phyloP scores from a whole-genome alignment of 148 eudicot species.

The Nyssa sinensis region DNA sequence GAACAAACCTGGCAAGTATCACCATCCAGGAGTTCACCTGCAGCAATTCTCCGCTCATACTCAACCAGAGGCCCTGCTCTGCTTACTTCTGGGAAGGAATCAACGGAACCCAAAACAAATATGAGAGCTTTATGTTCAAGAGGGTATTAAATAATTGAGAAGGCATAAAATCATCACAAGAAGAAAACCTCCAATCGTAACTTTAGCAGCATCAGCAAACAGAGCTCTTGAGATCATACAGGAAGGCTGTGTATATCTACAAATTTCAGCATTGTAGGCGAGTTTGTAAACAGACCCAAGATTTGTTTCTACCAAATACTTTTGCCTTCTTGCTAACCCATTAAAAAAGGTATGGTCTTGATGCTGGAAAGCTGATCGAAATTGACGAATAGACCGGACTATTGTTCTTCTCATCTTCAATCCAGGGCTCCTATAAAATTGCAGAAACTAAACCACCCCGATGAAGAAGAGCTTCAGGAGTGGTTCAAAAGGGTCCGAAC shows the following conservation, averaged over 20 bases:
- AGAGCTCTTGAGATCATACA: constrained; percentile 41
- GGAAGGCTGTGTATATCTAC: constrained; percentile 30
- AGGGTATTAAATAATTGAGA: background rate
- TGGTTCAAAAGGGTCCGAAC: constrained; percentile 19
- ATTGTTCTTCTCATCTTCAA: constrained; percentile 57
- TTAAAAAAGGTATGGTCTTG: constrained; percentile 19
- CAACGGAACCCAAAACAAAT: constrained; percentile 19
- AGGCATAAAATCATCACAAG: constrained; percentile 1
- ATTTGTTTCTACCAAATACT: constrained; percentile 23
- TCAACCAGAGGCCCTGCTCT: constrained; percentile 81
- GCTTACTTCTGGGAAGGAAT: constrained; percentile 29
- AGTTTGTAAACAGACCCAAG: constrained; percentile 24
- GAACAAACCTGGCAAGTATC: constrained; percentile 70
- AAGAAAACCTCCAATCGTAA: constrained; percentile 47
- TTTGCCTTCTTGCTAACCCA: constrained; percentile 31
- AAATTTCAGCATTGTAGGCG: constrained; percentile 21
- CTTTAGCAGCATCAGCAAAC: constrained; percentile 44
- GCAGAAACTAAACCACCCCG: constrained; percentile 17
- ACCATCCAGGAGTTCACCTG: constrained; percentile 89
- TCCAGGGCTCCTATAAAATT: constrained; percentile 4
- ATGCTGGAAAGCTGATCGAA: constrained; percentile 37
- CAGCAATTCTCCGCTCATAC: constrained; percentile 77
- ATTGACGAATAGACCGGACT: constrained; percentile 37
- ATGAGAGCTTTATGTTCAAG: background rate
- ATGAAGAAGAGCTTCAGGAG: constrained; percentile 18